Percentiles rank a stretch among this genome's conserved stretches.
Conservation (phyloP, 805 yeast genomes). For the Candida bentonensis region DNA sequence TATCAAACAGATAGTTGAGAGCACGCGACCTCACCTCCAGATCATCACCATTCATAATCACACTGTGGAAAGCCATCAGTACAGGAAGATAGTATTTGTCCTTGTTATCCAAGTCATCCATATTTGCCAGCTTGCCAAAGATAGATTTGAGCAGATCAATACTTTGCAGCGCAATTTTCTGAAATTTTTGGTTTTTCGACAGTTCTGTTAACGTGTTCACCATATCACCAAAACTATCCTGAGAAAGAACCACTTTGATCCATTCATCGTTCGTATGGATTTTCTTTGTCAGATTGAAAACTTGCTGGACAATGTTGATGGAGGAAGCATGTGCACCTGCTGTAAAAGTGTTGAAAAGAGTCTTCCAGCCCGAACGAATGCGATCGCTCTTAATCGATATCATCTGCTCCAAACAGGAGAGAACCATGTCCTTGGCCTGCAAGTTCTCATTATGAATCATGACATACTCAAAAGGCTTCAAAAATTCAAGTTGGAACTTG, state of each 20-base stretch:
- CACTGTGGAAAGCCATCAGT: slow-evolving; percentile 71
- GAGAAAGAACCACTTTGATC: slow-evolving; percentile 46
- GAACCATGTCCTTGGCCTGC: slow-evolving; percentile 74
- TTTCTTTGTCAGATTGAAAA: slow-evolving; percentile 47
- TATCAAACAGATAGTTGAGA: slow-evolving; percentile 66
- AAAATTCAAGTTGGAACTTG: slow-evolving; percentile 87
- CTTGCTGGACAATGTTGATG: slow-evolving; percentile 49
- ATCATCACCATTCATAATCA: slow-evolving; percentile 87
- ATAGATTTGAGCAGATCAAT: slow-evolving; percentile 52
- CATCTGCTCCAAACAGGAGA: slow-evolving; percentile 82
- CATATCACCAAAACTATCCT: slow-evolving; percentile 53
- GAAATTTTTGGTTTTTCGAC: slow-evolving; percentile 74
- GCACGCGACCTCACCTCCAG: slow-evolving; percentile 88
- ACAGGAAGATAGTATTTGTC: slow-evolving; percentile 70
- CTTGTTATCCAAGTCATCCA: slow-evolving; percentile 6
- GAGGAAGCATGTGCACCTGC: slow-evolving; percentile 41
- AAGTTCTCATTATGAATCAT: slow-evolving; percentile 50
- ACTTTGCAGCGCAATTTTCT: slow-evolving; percentile 66
- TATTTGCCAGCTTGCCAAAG: slow-evolving; percentile 11
- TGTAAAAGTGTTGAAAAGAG: slow-evolving; percentile 67
- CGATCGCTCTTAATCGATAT: slow-evolving; percentile 56
- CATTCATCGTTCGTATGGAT: slow-evolving; percentile 39
- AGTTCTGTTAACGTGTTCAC: slow-evolving; percentile 66
- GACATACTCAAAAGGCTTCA: slow-evolving; percentile 78
- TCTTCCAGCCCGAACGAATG: slow-evolving; percentile 89